Evolutionary conservation across 306 rosid species (phyloP), one percentile per base, ranked within the genome.

Genomic region (Spatholobus suberectus): DNA sequence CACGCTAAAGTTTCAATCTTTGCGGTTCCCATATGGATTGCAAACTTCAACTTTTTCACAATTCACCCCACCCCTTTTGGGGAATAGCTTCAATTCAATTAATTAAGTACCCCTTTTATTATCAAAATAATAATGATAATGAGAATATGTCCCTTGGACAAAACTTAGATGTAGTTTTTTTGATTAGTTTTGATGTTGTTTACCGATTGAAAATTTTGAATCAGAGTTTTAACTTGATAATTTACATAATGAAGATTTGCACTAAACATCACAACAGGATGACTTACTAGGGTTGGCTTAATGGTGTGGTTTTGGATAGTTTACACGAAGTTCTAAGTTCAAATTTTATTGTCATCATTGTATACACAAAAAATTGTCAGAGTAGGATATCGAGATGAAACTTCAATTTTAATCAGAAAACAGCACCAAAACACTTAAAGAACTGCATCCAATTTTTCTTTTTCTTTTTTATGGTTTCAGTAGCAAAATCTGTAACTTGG

Each of bases 31-130:
- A 26, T 54, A 8, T 82, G 29, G 52, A 82, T 76, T 76, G 5
- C 43, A 20, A 24, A 4, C 70, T 52, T 55, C 87, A 73, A 40
- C 24, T 18, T 72, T 63, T 10, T 32, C 77, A 11, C 67, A 65
- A 61, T 70, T 83, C 18, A 61, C 27, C 34, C 12, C 34, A n/a
- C 20, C 77, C 80, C 80, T 21, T 65, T 78, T 40, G n/a, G 71
- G 80, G 80, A 40, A 7, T 78, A 13, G 18, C 52, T 35, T 43
- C 24, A n/a, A 63, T 63, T 32, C 24, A 34, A 35, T 35, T 0
- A 7, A n/a, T 65, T 35, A 32, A 32, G 6, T 57, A 9, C 32
- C 7, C 63, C 59, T n/a, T 9, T 55, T 55, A 20, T 21, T 3
- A 21, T 55, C 29, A 55, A 7, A 32, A 14, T 29, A 27, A 17